Conservation (phyloP, 257 asterid genomes). For the Petunia secreta region DNA sequence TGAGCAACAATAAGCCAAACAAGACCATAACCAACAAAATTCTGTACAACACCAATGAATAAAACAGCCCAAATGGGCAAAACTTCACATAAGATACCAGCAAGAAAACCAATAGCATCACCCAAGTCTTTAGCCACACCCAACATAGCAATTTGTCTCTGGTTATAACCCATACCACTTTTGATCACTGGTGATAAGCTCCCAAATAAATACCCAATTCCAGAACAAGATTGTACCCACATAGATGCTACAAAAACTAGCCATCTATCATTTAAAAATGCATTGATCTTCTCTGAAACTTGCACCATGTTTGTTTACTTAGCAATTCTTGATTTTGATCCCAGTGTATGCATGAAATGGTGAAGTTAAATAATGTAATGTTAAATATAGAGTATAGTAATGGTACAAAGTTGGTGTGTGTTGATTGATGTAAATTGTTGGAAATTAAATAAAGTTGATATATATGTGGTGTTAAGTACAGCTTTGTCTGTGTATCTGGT, state of each 20-base stretch:
- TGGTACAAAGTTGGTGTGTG: background rate
- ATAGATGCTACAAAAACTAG: conserved; percentile 93
- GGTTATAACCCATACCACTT: conserved; percentile 70
- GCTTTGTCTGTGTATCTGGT: background rate
- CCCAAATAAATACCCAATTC: conserved; percentile 82
- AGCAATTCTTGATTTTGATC: background rate
- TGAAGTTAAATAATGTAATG: background rate
- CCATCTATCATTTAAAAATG: conserved; percentile 70
- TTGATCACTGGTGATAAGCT: conserved; percentile 85
- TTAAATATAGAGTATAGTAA: background rate
- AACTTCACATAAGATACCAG: conserved; percentile 68
- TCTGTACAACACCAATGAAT: conserved; percentile 74
- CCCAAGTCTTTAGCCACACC: conserved; percentile 95
- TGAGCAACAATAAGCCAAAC: conserved; percentile 73
- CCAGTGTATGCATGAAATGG: conserved; percentile 10
- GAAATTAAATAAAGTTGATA: background rate
- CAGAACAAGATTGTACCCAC: conserved; percentile 94
- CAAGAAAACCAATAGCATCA: conserved; percentile 77
- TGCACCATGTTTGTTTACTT: conserved; percentile 17
- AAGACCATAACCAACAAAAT: conserved; percentile 81
- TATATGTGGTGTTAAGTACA: background rate
- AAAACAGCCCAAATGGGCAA: conserved; percentile 77
- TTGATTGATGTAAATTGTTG: background rate
- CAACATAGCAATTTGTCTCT: conserved; percentile 71
- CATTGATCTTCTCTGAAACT: conserved; percentile 33